Evolutionary conservation across 179 eudicot species (phyloP).

Genomic region (Silene noctiflora): DNA sequence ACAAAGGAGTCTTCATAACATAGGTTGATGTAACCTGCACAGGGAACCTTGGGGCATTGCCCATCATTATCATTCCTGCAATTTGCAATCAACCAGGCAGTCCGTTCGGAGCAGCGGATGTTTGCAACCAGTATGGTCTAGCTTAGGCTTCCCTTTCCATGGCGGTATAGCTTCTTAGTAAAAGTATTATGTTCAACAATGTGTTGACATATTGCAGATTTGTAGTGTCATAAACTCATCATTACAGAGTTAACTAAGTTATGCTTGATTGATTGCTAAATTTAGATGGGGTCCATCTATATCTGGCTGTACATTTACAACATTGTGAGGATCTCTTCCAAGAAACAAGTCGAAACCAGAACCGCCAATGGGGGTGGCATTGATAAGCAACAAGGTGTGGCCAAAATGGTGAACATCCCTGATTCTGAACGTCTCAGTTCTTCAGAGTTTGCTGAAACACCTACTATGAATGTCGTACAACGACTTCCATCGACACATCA

Average conservation of each 20-base stretch:
- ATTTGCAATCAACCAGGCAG: slow-evolving; percentile 77
- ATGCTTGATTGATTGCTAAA: not conserved
- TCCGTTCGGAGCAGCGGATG: slow-evolving; percentile 66
- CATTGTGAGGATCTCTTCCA: slow-evolving; percentile 43
- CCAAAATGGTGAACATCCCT: not conserved
- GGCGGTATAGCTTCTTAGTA: slow-evolving; percentile 47
- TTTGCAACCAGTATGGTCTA: slow-evolving; percentile 55
- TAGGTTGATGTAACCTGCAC: slow-evolving; percentile 11
- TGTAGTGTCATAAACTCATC: not conserved
- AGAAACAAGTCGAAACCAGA: slow-evolving; percentile 3
- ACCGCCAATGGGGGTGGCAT: not conserved
- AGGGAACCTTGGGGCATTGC: slow-evolving; percentile 85
- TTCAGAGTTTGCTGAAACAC: not conserved
- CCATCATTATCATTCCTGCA: slow-evolving; percentile 74
- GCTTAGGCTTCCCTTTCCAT: slow-evolving; percentile 83
- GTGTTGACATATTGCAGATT: not conserved
- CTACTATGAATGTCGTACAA: slow-evolving; percentile 3
- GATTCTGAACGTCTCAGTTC: not conserved
- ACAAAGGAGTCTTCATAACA: too few relatives aligned
- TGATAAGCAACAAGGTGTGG: not conserved
- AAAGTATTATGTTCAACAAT: too few relatives aligned
- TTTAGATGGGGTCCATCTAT: slow-evolving; percentile 68
- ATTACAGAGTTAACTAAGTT: not conserved
- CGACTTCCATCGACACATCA: slow-evolving; percentile 13
- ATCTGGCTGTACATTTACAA: slow-evolving; percentile 80